Base-by-base conservation (phyloP, 2,329 filamentous ascomycete species). In the Trichophaea hybrida region DNA sequence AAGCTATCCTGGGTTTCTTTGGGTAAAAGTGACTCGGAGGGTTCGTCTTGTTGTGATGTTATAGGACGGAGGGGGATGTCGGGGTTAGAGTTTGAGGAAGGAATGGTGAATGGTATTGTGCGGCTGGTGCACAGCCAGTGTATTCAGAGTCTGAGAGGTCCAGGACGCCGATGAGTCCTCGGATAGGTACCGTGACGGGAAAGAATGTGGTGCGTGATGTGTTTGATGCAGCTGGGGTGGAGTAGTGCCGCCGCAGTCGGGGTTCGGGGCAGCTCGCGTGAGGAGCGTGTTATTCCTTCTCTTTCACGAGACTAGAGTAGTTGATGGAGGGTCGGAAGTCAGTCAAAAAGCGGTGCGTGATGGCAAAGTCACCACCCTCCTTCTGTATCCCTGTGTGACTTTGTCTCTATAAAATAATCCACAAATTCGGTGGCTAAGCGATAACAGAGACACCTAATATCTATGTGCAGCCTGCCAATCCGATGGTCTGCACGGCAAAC, bases 41-140 rank as follows among this genome's bases (percentile, higher is more conserved):
- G 72, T 62, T 73, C 69, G 56, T 71, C 71, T 67, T 72, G 69
- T 55, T 75, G 24, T 17, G 59, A 63, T 43, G 53, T 74, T 65
- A 96, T 77, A 69, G 84, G 85, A 73, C 86, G 86, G 70, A 96
- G 80, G 69, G 90, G 90, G 73, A 96, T 95, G 75, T 86, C 88
- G 75, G 83, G 83, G 74, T 78, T 79, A 69, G 74, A 73, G 67
- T 77, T 77, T 79, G 79, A 76, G 71, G 82, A 78, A 82, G 86
- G 80, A 95, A 96, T 96, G 75, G 82, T 96, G 88, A 78, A 80
- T 77, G 78, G 76, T 74, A 72, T 78, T 78, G 82, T 84, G 86
- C 87, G 55, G 55, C 32, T 90, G 85, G 79, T 74, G 74, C 74
- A 78, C 80, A 83, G 82, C 83, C 86, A 83, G 84, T 79, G 83